Evolutionary conservation across 441 rosid genomes (phyloP).

Genomic region (Adansonia madagascariensis): DNA sequence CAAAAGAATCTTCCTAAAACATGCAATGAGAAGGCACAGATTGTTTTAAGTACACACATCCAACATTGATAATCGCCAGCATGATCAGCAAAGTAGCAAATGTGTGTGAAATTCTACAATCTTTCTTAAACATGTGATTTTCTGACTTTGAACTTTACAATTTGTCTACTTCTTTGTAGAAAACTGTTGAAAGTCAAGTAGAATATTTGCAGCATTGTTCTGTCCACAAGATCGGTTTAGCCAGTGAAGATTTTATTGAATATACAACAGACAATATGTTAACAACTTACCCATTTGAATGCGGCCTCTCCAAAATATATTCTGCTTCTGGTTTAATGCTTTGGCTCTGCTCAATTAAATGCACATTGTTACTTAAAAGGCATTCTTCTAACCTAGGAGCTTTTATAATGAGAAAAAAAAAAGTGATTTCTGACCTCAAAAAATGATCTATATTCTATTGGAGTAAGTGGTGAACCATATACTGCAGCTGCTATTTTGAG

Average conservation of each 20-base stretch:
- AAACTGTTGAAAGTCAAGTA: background rate
- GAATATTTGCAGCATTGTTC: background rate
- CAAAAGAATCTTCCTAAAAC: conserved; percentile 1
- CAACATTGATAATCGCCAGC: background rate
- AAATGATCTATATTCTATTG: conserved; percentile 67
- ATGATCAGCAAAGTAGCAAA: background rate
- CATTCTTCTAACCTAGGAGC: background rate
- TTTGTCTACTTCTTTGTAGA: background rate
- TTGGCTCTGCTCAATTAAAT: conserved; percentile 56
- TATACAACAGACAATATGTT: background rate
- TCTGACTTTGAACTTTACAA: background rate
- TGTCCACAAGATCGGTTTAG: background rate
- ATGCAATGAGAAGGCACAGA: background rate
- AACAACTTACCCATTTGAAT: conserved; percentile 67
- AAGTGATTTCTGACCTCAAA: conserved; percentile 63
- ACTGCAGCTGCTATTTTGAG: conserved; percentile 45
- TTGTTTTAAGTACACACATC: background rate
- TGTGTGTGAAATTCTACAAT: conserved; percentile 9
- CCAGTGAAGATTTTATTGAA: conserved; percentile 2
- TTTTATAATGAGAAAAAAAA: conserved; percentile 8
- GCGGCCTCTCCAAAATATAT: conserved; percentile 46
- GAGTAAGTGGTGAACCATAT: conserved; percentile 72
- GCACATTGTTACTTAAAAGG: conserved; percentile 2
- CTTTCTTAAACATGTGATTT: background rate
- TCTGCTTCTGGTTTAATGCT: conserved; percentile 76